Percentiles rank a stretch among this genome's conserved stretches.
phyloP scores from a whole-genome alignment of 1,284 basidiomycete genomes.

The Tilletia horrida region DNA sequence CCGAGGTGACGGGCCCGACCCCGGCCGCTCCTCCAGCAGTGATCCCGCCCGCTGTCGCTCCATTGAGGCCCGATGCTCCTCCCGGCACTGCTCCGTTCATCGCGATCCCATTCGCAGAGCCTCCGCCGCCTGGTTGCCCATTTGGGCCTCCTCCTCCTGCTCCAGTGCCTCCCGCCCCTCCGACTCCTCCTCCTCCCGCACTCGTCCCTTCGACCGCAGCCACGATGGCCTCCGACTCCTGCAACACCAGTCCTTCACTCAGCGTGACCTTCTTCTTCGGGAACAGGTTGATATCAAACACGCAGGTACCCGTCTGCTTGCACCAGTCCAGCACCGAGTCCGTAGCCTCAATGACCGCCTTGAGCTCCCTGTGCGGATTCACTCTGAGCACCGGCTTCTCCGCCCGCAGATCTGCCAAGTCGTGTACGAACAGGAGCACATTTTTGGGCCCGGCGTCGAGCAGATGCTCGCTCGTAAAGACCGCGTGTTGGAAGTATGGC shows the following conservation, averaged over 20 bases:
- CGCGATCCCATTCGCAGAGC: not conserved
- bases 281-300: constrained; percentile 84
- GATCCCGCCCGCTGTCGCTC: not conserved
- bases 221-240: not conserved
- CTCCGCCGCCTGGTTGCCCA: too few species aligned
- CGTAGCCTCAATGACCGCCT: constrained; percentile 68
- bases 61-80: not conserved
- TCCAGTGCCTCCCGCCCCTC: not conserved
- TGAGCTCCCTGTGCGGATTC: constrained; percentile 18
- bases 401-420: constrained; percentile 40
- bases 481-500: constrained; percentile 14
- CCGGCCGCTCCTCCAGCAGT: not conserved
- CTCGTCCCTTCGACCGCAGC: not conserved
- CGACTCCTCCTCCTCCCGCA: not conserved
- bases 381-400: constrained; percentile 20
- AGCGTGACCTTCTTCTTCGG: constrained; percentile 62
- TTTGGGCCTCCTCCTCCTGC: not conserved
- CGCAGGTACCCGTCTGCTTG: constrained; percentile 64
- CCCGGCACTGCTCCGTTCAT: not conserved
- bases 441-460: not conserved
- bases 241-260: not conserved
- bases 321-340: constrained; percentile 77
- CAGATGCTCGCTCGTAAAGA: not conserved
- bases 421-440: constrained; percentile 45
- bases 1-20: constrained; percentile 1